Base-by-base conservation (phyloP, 2,329 filamentous ascomycete genomes). In the Colletotrichum ledebouriae region DNA sequence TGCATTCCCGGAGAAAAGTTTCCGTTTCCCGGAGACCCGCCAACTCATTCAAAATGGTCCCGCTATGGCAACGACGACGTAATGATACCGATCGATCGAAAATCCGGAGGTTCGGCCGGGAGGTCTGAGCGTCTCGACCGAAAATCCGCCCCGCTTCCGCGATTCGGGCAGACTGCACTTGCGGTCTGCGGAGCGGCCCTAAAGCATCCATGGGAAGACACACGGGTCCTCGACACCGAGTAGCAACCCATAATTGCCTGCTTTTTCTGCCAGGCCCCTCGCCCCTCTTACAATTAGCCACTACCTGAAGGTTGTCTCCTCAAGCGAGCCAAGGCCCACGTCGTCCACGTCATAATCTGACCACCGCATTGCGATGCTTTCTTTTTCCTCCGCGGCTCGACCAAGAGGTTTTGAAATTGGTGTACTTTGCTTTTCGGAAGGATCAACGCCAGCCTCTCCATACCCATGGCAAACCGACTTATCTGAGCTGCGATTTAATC, bases 311-410 rank as follows among this genome's bases (percentile, higher is more conserved):
- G 6, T 33, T 37, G 20, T 22, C 29, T 41, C 49, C 29, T 41
- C 3, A 41, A 44, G 55, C 49, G 33, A 66, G 50, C 20, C 12
- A 6, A 47, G 33, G 34, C 55, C 50, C 34, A 44, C 22, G 55
- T 29, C 41, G 34, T 20, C 34, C 39, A 42, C 61, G 66, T 60
- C 66, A 60, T 60, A 37, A 60, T 60, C 56, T 59, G 56, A 58
- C 53, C 53, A 65, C 20, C 17, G 15, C 12, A 22, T 10, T 44
- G n/a, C 9, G 29, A 41, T 37, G 29, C 41, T 69, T 69, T 60
- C 62, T 69, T 69, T 60, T 69, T 66, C 47, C 42, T 50, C 13
- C 12, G 7, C 34, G 49, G 46, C 29, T 22, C 29, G 44, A 60
- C 4, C 17, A 46, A 33, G 44, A 34, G n/a, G 29, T 33, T 53